A percentile compares a stretch with the other conserved stretches of the same genome.
Evolutionary conservation across 768 basidiomycete genomes (phyloP).

Genomic region (Kwoniella sp.): DNA sequence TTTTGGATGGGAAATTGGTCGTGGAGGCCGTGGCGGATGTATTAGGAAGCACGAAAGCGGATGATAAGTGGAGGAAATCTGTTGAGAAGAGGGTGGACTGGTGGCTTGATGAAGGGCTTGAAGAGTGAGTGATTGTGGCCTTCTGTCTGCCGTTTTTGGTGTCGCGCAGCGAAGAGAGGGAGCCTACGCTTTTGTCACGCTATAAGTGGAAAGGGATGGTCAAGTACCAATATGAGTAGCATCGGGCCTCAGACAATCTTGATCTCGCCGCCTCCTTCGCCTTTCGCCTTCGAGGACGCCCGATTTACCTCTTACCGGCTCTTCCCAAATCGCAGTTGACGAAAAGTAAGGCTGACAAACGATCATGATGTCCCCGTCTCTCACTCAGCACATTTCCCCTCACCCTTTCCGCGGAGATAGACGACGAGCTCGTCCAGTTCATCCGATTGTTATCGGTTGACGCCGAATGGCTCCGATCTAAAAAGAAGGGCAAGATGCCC

Average conservation of each 20-base stretch:
- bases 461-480: conserved; percentile 30
- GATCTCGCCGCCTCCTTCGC: too few species aligned
- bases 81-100: conserved; percentile 74
- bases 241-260: too few species aligned
- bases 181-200: too few species aligned
- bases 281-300: too few species aligned
- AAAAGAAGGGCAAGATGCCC: conserved; percentile 29
- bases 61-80: conserved; percentile 42
- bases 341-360: too few species aligned
- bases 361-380: not conserved
- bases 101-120: conserved; percentile 70
- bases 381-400: conserved; percentile 36
- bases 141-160: not conserved
- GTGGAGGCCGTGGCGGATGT: conserved; percentile 21
- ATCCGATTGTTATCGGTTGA: conserved; percentile 33
- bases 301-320: too few species aligned
- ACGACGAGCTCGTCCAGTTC: conserved; percentile 31
- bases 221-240: too few species aligned
- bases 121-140: conserved; percentile 36
- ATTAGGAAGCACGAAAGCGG: conserved; percentile 20
- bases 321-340: too few species aligned
- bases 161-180: not conserved
- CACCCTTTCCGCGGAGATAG: conserved; percentile 18
- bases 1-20: conserved; percentile 40
- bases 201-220: too few species aligned